Evolutionary conservation across 2,329 filamentous ascomycete species (phyloP).

Genomic region (Trichoderma aggressivum): DNA sequence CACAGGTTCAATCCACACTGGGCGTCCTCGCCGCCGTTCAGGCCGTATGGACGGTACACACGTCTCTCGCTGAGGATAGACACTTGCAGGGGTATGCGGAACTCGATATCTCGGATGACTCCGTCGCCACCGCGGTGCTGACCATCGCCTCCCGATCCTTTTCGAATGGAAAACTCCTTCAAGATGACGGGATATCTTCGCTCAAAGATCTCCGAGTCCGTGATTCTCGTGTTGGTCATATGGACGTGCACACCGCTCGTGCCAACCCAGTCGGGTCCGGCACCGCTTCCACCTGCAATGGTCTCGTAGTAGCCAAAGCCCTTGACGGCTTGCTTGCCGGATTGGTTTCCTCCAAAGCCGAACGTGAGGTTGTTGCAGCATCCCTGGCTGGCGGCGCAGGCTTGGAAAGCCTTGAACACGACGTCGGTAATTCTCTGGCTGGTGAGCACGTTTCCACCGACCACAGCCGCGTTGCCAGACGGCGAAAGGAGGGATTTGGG

Average conservation of each 20-base stretch:
- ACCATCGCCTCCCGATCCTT: constrained; percentile 61
- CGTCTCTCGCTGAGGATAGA: constrained; percentile 73
- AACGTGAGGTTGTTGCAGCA: constrained; percentile 84
- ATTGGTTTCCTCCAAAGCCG: constrained; percentile 58
- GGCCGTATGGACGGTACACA: constrained; percentile 64
- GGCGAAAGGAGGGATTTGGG: constrained; percentile 71
- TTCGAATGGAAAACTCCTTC: constrained; percentile 64
- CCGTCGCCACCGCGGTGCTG: constrained; percentile 70
- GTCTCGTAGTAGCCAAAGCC: constrained; percentile 60
- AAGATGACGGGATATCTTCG: constrained; percentile 67
- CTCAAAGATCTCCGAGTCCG: constrained; percentile 45
- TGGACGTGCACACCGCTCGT: constrained; percentile 45
- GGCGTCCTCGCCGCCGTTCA: constrained; percentile 78
- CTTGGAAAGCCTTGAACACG: constrained; percentile 67
- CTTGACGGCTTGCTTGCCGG: constrained; percentile 35
- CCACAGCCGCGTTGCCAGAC: constrained; percentile 73
- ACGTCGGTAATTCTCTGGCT: constrained; percentile 45
- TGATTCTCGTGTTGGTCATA: constrained; percentile 81
- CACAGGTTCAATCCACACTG: constrained; percentile 81
- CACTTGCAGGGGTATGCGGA: constrained; percentile 71
- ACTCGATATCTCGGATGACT: constrained; percentile 74
- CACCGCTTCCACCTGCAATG: constrained; percentile 60
- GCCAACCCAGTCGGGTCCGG: constrained; percentile 53
- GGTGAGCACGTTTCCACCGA: constrained; percentile 70
- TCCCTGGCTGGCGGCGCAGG: constrained; percentile 75